phyloP scores from a whole-genome alignment of 495 filamentous ascomycete species.

The Thermothielavioides terrestris region DNA sequence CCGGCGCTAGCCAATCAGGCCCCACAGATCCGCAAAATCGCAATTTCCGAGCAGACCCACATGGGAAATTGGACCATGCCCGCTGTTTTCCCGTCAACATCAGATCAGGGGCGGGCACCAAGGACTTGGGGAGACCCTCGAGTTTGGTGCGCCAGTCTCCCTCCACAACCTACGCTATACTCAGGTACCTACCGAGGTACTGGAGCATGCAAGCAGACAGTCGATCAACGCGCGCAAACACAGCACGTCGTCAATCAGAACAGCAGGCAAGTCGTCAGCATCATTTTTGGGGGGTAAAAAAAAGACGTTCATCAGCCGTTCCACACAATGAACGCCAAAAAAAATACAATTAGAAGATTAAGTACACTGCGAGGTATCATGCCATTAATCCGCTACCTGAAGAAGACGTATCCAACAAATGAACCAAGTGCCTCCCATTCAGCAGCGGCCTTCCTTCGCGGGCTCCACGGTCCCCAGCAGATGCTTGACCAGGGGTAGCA shows the following conservation, averaged over 20 bases:
- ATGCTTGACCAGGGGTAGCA: no score
- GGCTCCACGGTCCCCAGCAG: no score
- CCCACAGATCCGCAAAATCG: not conserved
- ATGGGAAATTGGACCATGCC: not conserved
- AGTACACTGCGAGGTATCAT: slow-evolving; percentile 35
- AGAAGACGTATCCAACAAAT: slow-evolving; percentile 10
- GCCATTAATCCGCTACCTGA: slow-evolving; percentile 11
- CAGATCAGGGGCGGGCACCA: no score
- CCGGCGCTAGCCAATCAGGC: not conserved
- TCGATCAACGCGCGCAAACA: no score
- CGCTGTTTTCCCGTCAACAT: not conserved
- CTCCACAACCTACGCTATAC: no score
- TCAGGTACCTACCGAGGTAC: no score
- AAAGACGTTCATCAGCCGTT: slow-evolving; percentile 15
- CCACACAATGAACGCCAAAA: slow-evolving; percentile 20
- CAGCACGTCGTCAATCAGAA: not conserved
- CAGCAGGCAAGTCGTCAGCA: not conserved
- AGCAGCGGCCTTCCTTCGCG: no score
- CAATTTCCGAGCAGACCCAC: slow-evolving; percentile 10
- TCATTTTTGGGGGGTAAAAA: slow-evolving; percentile 3
- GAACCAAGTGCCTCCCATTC: not conserved
- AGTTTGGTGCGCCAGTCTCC: no score
- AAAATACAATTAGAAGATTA: slow-evolving; percentile 40
- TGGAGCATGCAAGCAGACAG: no score
- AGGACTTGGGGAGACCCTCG: no score